Base-by-base conservation (phyloP, 345 rosid species). In the Pugionium cornutum region DNA sequence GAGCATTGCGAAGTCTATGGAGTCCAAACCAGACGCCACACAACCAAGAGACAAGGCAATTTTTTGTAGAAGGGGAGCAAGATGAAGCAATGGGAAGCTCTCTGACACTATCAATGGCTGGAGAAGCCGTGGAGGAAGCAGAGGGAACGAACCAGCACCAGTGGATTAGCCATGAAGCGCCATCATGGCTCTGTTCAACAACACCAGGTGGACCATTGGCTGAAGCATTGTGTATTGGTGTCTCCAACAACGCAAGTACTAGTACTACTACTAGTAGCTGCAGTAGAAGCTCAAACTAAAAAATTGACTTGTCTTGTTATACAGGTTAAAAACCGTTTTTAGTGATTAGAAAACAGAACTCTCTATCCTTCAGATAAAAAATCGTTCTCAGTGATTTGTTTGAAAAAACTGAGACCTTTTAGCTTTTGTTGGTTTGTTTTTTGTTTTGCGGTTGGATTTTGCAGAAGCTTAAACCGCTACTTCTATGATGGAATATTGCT, bases 51-150 rank as follows among this genome's bases (percentile, higher is more conserved):
- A 89, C 95, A 26, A 83, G 89, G 64, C 79, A 70, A 61, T 88
- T 90, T 67, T 67, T 84, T 57, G 66, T 81, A 3, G 87, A 83
- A 70, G 85, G 79, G 7, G 83, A 88, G 79, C 82, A 82, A 46
- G 60, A 69, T 48, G 74, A 62, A 55, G 78, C 70, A 41, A 72
- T 65, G 40, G 64, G 69, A 35, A 75, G 66, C 54, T 80, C 86
- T 10, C 80, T 92, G 53, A 78, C 84, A 39, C 78, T 89, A 59
- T 83, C 96, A 35, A 80, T 87, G 83, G 84, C 77, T 40, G 74
- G 72, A 36, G 84, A 78, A 55, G 67, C 56, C 8, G 78, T 76
- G 50, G 78, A 78, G 56, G 77, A 57, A 8, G 57, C 69, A 32
- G 70, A 68, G 76, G 69, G 77, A 27, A 60, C 69, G 9, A 80